Percentiles rank a stretch among this genome's conserved stretches.
Conservation (phyloP, 202 grass and related monocot genomes). For the Setaria viridis region DNA sequence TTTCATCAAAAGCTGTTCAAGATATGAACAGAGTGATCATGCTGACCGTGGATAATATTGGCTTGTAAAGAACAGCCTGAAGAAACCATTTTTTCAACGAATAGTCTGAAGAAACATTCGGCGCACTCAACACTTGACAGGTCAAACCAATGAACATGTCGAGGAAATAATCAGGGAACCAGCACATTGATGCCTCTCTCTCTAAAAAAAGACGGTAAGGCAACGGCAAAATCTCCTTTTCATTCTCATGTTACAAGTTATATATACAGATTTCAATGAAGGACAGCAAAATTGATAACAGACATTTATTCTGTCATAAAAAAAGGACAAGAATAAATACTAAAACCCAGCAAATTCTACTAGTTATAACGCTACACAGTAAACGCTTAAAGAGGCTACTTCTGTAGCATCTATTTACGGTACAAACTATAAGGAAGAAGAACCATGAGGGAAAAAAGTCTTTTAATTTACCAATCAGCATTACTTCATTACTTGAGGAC, state of each 20-base stretch:
- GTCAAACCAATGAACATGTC: not conserved
- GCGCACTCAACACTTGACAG: not conserved
- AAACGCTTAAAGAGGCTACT: conserved; percentile 33
- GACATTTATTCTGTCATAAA: conserved; percentile 20
- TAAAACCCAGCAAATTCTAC: conserved; percentile 17
- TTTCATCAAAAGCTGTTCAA: not conserved
- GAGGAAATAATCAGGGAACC: not conserved
- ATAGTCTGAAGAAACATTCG: not conserved
- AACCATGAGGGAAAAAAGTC: conserved; percentile 15
- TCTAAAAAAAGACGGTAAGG: not conserved
- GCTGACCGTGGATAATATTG: not conserved
- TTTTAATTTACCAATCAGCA: conserved; percentile 41
- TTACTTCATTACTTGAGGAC: conserved; percentile 37
- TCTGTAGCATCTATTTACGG: conserved; percentile 44
- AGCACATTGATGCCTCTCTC: not conserved
- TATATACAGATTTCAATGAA: conserved; percentile 32
- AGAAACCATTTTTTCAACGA: too few relatives aligned
- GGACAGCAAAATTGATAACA: conserved; percentile 27
- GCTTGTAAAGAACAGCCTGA: not conserved
- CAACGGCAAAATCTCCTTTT: conserved; percentile 2
- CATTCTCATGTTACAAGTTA: conserved; percentile 16
- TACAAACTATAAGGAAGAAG: conserved; percentile 46
- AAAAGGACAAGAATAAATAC: conserved; percentile 12
- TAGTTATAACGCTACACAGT: conserved; percentile 11
- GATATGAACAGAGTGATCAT: not conserved